A percentile compares a stretch with the other conserved stretches of the same genome.
Evolutionary conservation across 2,329 filamentous ascomycete species (phyloP).

Genomic region (Cercospora beticola): DNA sequence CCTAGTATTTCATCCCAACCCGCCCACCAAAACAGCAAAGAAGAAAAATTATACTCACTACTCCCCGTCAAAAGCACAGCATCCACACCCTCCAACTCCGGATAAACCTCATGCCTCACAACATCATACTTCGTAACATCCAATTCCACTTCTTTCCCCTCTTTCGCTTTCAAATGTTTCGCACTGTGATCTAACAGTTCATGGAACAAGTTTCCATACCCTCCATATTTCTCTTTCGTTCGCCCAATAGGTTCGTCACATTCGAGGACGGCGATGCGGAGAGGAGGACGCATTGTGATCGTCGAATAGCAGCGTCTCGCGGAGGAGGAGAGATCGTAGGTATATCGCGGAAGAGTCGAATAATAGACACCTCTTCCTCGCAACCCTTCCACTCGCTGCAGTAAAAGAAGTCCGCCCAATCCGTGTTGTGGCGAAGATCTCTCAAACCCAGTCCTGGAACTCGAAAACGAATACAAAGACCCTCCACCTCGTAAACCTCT

Average conservation of each 20-base stretch:
- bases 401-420: background rate
- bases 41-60: conserved; percentile 36
- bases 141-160: conserved; percentile 48
- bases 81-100: conserved; percentile 71
- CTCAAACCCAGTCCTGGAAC: background rate
- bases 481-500: background rate
- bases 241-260: conserved; percentile 73
- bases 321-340: too few species aligned
- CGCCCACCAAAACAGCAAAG: background rate
- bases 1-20: background rate
- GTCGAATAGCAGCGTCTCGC: background rate
- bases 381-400: background rate
- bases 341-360: background rate
- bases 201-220: conserved; percentile 66
- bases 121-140: conserved; percentile 69
- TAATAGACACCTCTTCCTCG: background rate
- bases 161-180: conserved; percentile 45
- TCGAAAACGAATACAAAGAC: background rate
- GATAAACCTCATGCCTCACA: conserved; percentile 67
- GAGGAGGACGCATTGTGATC: conserved; percentile 24
- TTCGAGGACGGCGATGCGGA: conserved; percentile 85
- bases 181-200: conserved; percentile 54
- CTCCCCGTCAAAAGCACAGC: conserved; percentile 76
- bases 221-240: conserved; percentile 64
- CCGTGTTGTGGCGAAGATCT: background rate